Conservation (phyloP, 75 land plant species). For the Pinus tabuliformis region DNA sequence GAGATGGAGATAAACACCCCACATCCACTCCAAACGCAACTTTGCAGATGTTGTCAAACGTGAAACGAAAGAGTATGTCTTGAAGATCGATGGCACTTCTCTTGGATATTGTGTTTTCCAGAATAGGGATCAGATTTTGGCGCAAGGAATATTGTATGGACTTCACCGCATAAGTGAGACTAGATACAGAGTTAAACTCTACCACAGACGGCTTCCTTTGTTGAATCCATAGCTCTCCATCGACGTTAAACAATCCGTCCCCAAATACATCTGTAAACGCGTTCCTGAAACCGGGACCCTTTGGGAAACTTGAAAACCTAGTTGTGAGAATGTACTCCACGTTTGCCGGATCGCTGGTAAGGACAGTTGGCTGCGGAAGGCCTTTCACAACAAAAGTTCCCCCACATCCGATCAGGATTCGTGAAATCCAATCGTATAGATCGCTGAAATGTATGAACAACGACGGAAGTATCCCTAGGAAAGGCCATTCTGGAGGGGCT, state of each 20-base stretch:
- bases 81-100: constrained; percentile 18
- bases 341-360: constrained; percentile 12
- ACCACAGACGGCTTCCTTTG: constrained; percentile 8
- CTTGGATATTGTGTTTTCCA: not conserved
- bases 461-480: constrained; percentile 17
- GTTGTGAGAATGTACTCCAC: constrained; percentile 22
- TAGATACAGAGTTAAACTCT: not conserved
- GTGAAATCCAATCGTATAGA: constrained; percentile 13
- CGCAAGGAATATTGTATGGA: constrained; percentile 3
- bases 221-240: constrained; percentile 10
- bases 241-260: constrained; percentile 16
- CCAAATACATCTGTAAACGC: constrained; percentile 14
- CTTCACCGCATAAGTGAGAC: not conserved
- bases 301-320: constrained; percentile 17
- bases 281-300: constrained; percentile 9
- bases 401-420: not conserved
- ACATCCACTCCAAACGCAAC: constrained; percentile 27
- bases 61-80: constrained; percentile 28
- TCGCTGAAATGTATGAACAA: constrained; percentile 4
- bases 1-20: not conserved
- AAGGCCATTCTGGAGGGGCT: constrained; percentile 7
- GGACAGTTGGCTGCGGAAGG: not conserved
- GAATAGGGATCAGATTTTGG: constrained; percentile 8
- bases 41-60: constrained; percentile 31
- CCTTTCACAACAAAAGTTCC: constrained; percentile 5